Evolutionary conservation across 1,284 basidiomycete genomes (phyloP).

Genomic region (Puccinia triticina): DNA sequence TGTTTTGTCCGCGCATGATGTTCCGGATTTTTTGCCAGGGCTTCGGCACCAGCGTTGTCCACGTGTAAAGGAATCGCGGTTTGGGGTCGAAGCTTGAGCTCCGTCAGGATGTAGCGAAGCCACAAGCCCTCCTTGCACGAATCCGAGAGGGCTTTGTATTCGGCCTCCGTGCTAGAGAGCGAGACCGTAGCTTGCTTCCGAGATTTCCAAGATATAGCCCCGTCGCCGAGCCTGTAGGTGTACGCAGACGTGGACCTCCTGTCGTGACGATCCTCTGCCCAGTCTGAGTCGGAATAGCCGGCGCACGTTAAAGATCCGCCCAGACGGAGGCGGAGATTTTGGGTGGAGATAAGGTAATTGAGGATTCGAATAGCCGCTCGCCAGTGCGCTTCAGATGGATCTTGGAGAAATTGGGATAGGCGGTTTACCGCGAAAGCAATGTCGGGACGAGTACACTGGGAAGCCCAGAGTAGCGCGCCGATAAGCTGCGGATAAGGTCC

Average conservation of each 20-base stretch:
- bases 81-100: neutral
- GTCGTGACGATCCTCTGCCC: neutral
- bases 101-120: neutral
- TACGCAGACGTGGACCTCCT: neutral
- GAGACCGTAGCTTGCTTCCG: neutral
- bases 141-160: too few relatives aligned
- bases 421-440: neutral
- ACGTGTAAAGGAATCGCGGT: neutral
- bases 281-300: slow-evolving; percentile 5
- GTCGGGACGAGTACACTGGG: neutral
- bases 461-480: neutral
- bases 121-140: neutral
- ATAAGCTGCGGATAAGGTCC: neutral
- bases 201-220: neutral
- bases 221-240: neutral
- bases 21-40: too few relatives aligned
- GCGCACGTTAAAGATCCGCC: neutral
- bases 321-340: neutral
- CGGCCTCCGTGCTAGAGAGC: neutral
- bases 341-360: neutral
- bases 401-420: neutral
- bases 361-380: neutral
- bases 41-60: too few relatives aligned
- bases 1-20: neutral
- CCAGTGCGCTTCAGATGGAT: neutral